Conservation (phyloP, 2,329 filamentous ascomycete species). For the Calonectria montana region DNA sequence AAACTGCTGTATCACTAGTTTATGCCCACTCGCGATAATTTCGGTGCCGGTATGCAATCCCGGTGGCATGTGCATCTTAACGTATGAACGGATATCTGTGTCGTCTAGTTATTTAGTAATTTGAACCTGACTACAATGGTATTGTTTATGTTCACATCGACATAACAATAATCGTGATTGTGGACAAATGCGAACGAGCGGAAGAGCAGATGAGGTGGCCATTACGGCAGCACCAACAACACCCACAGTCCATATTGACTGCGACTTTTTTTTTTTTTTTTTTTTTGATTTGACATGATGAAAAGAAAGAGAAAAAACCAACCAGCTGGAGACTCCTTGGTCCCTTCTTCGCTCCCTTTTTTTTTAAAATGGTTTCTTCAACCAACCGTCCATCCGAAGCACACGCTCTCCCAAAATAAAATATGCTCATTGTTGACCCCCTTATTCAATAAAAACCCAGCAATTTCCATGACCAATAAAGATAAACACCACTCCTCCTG, state of each 20-base stretch:
- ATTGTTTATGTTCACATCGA: neutral
- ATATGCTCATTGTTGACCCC: constrained; percentile 4
- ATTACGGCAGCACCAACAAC: neutral
- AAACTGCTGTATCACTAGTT: constrained; percentile 23
- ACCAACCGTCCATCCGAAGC: constrained; percentile 1
- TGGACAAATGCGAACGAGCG: neutral
- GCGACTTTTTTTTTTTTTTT: constrained; percentile 16
- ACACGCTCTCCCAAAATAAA: constrained; percentile 1
- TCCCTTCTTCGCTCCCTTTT: constrained; percentile 16
- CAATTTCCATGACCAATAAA: constrained; percentile 20
- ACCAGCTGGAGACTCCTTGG: neutral
- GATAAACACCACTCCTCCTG: constrained; percentile 13
- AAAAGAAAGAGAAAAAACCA: constrained; percentile 13
- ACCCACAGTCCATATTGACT: constrained; percentile 5
- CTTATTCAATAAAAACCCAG: constrained; percentile 3
- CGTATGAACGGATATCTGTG: neutral
- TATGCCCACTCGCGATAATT: constrained; percentile 1
- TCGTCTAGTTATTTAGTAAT: constrained; percentile 23
- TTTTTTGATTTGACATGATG: constrained; percentile 26
- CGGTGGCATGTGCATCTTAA: neutral
- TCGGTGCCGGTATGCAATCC: constrained; percentile 1
- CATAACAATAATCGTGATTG: neutral
- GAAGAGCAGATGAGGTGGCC: neutral
- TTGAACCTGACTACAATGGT: constrained; percentile 2
- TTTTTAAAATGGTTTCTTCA: constrained; percentile 13